Evolutionary conservation across 2,329 filamentous ascomycete species (phyloP).

Genomic region (Aspergillus japonicus): DNA sequence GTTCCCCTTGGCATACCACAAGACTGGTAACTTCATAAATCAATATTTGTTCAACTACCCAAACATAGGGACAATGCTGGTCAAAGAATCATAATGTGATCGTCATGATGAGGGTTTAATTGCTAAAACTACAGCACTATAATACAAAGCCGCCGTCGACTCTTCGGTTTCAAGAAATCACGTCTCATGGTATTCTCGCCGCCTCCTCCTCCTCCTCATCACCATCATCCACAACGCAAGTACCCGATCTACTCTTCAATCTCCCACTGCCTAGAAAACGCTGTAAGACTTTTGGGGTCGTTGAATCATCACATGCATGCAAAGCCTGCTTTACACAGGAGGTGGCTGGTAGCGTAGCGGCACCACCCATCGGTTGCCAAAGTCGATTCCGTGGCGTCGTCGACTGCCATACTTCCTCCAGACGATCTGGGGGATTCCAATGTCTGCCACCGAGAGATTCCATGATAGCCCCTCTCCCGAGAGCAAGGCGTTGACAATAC

Average conservation of each 20-base stretch:
- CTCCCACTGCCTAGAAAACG: conserved; percentile 10
- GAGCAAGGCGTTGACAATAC: conserved; percentile 73
- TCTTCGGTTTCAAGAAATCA: background rate
- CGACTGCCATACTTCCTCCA: conserved; percentile 83
- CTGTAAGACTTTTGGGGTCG: conserved; percentile 9
- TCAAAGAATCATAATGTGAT: too few species aligned
- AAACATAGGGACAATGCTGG: too few species aligned
- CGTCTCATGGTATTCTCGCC: too few species aligned
- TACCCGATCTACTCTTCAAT: background rate
- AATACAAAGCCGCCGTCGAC: background rate
- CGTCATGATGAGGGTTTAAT: background rate
- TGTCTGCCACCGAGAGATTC: conserved; percentile 81
- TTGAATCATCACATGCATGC: conserved; percentile 16
- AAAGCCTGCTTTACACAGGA: conserved; percentile 21
- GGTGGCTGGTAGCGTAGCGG: conserved; percentile 55
- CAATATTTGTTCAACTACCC: too few species aligned
- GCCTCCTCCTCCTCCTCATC: too few species aligned
- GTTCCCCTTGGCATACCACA: too few species aligned
- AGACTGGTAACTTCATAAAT: too few species aligned
- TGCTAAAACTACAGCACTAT: background rate
- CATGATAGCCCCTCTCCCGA: conserved; percentile 60
- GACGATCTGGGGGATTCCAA: conserved; percentile 77
- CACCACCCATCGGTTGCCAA: conserved; percentile 82
- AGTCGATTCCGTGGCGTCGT: conserved; percentile 80
- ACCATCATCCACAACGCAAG: background rate